phyloP scores from a whole-genome alignment of 805 yeast genomes.

The Candida oleophila region DNA sequence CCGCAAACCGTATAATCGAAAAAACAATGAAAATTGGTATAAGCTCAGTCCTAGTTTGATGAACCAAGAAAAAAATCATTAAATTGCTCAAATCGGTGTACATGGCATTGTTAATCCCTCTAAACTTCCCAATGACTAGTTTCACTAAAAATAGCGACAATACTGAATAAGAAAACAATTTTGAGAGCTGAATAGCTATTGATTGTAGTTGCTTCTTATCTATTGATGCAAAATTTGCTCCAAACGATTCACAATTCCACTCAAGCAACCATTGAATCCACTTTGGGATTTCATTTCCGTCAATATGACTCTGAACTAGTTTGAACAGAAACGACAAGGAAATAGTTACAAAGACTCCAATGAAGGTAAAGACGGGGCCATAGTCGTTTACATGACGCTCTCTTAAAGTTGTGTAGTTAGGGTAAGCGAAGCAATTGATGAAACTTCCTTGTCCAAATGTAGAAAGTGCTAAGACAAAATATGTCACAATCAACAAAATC shows the following conservation, averaged over 20 bases:
- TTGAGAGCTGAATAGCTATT: slow-evolving; percentile 25
- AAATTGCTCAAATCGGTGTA: slow-evolving; percentile 35
- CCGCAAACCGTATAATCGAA: slow-evolving; percentile 21
- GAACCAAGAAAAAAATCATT: slow-evolving; percentile 44
- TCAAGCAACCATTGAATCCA: slow-evolving; percentile 23
- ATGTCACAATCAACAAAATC: slow-evolving; percentile 47
- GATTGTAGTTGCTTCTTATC: slow-evolving; percentile 20
- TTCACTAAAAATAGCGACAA: slow-evolving; percentile 30
- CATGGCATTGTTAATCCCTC: slow-evolving; percentile 22
- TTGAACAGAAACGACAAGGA: slow-evolving; percentile 54
- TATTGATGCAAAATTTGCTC: slow-evolving; percentile 18
- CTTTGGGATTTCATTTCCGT: slow-evolving; percentile 54
- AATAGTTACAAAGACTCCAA: slow-evolving; percentile 45
- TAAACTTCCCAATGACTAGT: slow-evolving; percentile 20
- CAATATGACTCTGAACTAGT: slow-evolving; percentile 47
- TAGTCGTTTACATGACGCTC: slow-evolving; percentile 13
- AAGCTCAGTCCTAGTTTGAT: slow-evolving; percentile 53
- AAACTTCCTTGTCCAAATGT: slow-evolving; percentile 25
- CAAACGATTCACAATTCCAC: slow-evolving; percentile 31
- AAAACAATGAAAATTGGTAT: slow-evolving; percentile 54
- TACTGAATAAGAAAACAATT: slow-evolving; percentile 23
- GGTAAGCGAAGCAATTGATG: slow-evolving; percentile 17
- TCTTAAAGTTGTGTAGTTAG: slow-evolving; percentile 4
- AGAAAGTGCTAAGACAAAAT: slow-evolving; percentile 17
- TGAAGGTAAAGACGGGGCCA: slow-evolving; percentile 40